Evolutionary conservation across 139 green algal genomes (phyloP), one percentile per base, ranked within the genome.

Genomic region (Chlorella ohadii): DNA sequence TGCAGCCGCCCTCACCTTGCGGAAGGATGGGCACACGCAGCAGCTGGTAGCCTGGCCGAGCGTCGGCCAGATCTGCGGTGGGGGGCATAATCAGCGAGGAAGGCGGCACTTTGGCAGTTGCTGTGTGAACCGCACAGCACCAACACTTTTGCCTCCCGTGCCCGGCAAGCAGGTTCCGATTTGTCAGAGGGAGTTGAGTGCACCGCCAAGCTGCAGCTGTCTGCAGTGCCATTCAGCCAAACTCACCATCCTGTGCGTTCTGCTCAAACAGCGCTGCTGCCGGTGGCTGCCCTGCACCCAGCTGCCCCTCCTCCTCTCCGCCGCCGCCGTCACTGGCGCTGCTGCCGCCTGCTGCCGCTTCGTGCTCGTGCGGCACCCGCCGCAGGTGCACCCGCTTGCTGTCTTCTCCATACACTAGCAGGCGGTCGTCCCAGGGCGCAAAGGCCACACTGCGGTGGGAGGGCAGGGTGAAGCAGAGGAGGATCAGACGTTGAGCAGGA

Each of bases 371-470:
- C 31, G 59, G 77, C 77, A 82, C 77, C 16, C 41, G n/a, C 57
- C 72, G 23, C 41, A 72, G 15, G 70, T 74, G 71, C 41, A 83
- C 41, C 2, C 47, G 57, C 41, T 72, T 72, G 28, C 31, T n/a
- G 33, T 86, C 85, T 34, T 89, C 85, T 2, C 33, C 34, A 44
- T 85, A 89, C n/a, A 84, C 47, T 19, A 89, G 68, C 41, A 86
- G 44, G 33, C 27, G 31, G 67, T 81, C 68, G 34, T 82, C 44
- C 79, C 85, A 84, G 22, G 85, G 79, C 15, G 72, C 79, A 73
- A 89, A 89, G 47, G 27, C 19, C 2, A 78, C 36, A 34, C 76
- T 82, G 76, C 75, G 39, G 20, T 38, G 4, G 36, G 59, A 17
- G 51, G n/a, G n/a, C n/a, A n/a, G n/a, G n/a, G n/a, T n/a, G n/a